Evolutionary conservation across 257 asterid species (phyloP).

Genomic region (Mentha longifolia): DNA sequence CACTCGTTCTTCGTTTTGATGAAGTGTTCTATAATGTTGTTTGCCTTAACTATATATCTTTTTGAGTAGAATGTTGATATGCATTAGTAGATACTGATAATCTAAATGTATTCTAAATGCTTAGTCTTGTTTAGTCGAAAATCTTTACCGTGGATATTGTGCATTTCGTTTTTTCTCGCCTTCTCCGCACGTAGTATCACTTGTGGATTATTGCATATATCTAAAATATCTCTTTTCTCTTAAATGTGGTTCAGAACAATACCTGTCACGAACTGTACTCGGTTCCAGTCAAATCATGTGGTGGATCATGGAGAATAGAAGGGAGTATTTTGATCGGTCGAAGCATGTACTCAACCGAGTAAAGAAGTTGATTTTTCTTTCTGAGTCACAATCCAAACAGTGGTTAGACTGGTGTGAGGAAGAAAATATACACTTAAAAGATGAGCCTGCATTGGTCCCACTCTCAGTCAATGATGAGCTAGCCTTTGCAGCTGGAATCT

Average conservation of each 20-base stretch:
- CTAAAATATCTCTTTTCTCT: slow-evolving; percentile 11
- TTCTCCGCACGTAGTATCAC: neutral
- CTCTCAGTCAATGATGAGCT: slow-evolving; percentile 96
- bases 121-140: too few relatives aligned
- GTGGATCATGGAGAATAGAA: slow-evolving; percentile 99
- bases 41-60: neutral
- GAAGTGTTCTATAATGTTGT: slow-evolving; percentile 16
- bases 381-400: slow-evolving; percentile 78
- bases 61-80: too few relatives aligned
- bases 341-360: slow-evolving; percentile 80
- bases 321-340: slow-evolving; percentile 88
- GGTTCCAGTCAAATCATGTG: slow-evolving; percentile 92
- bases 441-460: slow-evolving; percentile 75
- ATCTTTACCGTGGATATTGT: neutral
- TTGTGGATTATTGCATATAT: slow-evolving; percentile 15
- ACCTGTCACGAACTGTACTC: slow-evolving; percentile 79
- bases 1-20: neutral
- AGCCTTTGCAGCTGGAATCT: slow-evolving; percentile 87
- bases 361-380: slow-evolving; percentile 81
- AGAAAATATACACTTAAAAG: slow-evolving; percentile 73
- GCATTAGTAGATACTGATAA: neutral
- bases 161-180: neutral
- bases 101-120: too few relatives aligned
- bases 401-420: slow-evolving; percentile 96
- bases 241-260: slow-evolving; percentile 62